These are phyloP conservation scores for Alternaria sp. DNA, from an alignment of 2,329 filamentous ascomycete genomes.

Conservation along the genomic window DNA sequence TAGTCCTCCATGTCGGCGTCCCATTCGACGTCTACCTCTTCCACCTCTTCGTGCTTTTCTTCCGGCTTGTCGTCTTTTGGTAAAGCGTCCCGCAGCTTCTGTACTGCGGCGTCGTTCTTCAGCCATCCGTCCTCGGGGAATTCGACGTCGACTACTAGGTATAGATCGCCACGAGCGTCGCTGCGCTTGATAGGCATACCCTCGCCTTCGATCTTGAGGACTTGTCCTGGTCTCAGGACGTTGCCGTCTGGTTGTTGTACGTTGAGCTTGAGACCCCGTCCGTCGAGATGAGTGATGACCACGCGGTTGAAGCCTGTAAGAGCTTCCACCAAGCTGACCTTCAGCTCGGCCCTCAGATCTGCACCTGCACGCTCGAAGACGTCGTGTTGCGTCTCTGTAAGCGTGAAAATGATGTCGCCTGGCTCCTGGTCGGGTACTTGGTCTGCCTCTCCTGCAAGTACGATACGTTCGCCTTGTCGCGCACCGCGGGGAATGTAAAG, in stretches of 20 bases:
- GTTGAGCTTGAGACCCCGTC: conserved; percentile 82
- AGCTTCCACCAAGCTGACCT: conserved; percentile 82
- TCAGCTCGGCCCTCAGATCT: conserved; percentile 82
- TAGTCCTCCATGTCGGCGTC: conserved; percentile 85
- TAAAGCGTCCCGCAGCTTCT: conserved; percentile 75
- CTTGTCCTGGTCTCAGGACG: conserved; percentile 80
- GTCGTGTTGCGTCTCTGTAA: conserved; percentile 82
- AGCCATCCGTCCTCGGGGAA: conserved; percentile 92
- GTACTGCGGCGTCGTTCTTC: conserved; percentile 69
- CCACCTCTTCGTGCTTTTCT: conserved; percentile 71
- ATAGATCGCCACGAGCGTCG: conserved; percentile 85
- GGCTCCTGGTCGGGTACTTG: conserved; percentile 88
- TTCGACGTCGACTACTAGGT: conserved; percentile 81
- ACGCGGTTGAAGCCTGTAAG: conserved; percentile 88
- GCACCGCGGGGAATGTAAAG: conserved; percentile 91
- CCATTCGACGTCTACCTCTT: conserved; percentile 87
- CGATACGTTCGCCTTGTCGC: conserved; percentile 82
- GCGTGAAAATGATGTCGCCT: conserved; percentile 89
- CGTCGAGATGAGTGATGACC: conserved; percentile 90
- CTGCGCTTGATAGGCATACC: conserved; percentile 93
- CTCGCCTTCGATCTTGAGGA: conserved; percentile 85
- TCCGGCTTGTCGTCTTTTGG: conserved; percentile 65
- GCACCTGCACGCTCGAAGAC: conserved; percentile 82
- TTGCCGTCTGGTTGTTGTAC: conserved; percentile 75
- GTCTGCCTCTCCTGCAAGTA: conserved; percentile 91